Base-by-base conservation (phyloP, 2,329 filamentous ascomycete species). In the Aspergillus sp. region DNA sequence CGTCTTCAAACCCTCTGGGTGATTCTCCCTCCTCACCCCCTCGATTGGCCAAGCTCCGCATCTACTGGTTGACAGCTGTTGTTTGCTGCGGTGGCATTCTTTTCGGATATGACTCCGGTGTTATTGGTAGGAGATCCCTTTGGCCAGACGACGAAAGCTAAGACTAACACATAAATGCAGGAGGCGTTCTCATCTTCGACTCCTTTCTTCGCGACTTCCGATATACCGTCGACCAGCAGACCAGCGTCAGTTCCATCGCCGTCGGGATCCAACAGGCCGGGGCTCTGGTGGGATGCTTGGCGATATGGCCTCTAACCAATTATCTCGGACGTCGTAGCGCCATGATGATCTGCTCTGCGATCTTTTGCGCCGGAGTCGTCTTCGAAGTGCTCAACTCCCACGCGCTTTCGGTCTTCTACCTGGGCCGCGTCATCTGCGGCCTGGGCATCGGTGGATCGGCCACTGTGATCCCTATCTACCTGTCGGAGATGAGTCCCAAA, bases 201-300 rank as follows among this genome's bases (percentile, higher is more conserved):
- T 78, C 78, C 3, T 82, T 81, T 65, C 68, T 77, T 47, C 62
- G 71, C 50, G 78, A 80, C 59, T 81, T 80, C 60, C 61, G 68
- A 18, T 80, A 78, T 63, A 71, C 71, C n/a, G 68, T 70, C 11
- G 66, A 67, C 3, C 66, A 79, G 49, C 71, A 76, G 58, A 81
- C 80, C 1, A 69, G 73, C 12, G 73, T 80, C 51, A 81, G 78
- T 60, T 76, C 80, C 10, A 78, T 83, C 42, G 78, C 80, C 45
- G 81, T 84, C 9, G 78, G 79, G 2, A 78, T 84, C 18, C 81
- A 84, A 55, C 81, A 84, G 61, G 78, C 81, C 9, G 82, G 82
- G 24, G 81, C 81, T 36, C 81, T 85, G 59, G 77, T 81, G 29
- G 82, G 81, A 22, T 82, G 81, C 60, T 79, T 84, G 55, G 64